Evolutionary conservation across 257 asterid species (phyloP).

Genomic region (Solanum habrochaites): DNA sequence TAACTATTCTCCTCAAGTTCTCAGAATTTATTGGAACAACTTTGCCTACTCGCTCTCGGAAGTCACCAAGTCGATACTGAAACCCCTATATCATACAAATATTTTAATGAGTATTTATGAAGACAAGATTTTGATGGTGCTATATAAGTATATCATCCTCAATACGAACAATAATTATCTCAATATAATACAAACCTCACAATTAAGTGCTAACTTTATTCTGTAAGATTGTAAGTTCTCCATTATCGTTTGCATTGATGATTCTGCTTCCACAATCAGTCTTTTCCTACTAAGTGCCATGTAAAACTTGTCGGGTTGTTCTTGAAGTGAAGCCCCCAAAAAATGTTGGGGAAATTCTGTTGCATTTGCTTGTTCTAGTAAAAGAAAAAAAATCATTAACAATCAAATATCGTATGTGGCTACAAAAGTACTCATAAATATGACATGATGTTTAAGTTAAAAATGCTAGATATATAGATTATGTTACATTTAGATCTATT

Average conservation of each 20-base stretch:
- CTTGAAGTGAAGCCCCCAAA: conserved; percentile 77
- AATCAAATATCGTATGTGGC: not conserved
- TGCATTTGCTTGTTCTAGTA: conserved; percentile 38
- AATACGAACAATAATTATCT: not conserved
- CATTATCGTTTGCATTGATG: conserved; percentile 68
- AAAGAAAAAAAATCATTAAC: not conserved
- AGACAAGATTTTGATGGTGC: not conserved
- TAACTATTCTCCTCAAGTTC: too few species aligned
- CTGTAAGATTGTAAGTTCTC: conserved; percentile 69
- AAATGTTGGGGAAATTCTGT: conserved; percentile 69
- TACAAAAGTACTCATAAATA: not conserved
- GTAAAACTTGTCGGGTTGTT: conserved; percentile 65
- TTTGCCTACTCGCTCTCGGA: too few species aligned
- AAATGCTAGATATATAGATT: not conserved
- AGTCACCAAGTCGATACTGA: too few species aligned
- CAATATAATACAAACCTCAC: not conserved
- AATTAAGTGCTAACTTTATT: not conserved
- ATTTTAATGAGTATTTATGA: too few species aligned
- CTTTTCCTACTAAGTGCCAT: conserved; percentile 69
- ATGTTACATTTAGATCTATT: not conserved
- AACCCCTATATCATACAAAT: too few species aligned
- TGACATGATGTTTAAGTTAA: not conserved
- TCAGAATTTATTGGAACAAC: too few species aligned
- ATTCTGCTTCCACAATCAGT: conserved; percentile 69
- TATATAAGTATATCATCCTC: too few species aligned